Evolutionary conservation across 2,329 filamentous ascomycete genomes (phyloP).

Genomic region (Aspergillus caelatus): DNA sequence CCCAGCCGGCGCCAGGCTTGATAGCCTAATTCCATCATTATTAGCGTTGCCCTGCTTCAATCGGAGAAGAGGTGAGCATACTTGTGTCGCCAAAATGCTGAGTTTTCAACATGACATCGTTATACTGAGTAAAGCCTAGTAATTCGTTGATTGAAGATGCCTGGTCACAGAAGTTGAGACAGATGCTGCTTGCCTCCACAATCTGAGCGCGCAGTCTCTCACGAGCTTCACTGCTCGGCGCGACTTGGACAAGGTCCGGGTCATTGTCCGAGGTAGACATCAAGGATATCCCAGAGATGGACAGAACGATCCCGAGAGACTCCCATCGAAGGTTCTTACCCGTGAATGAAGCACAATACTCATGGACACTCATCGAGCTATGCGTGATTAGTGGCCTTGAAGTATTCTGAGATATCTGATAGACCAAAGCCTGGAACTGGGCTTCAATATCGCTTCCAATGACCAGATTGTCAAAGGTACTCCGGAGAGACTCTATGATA

Average conservation of each 20-base stretch:
- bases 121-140: conserved; percentile 39
- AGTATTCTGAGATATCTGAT: conserved; percentile 35
- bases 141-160: conserved; percentile 36
- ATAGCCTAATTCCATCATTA: conserved; percentile 39
- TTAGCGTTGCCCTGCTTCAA: not conserved
- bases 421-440: conserved; percentile 30
- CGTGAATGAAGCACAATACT: conserved; percentile 34
- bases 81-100: conserved; percentile 40
- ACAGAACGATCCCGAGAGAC: conserved; percentile 43
- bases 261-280: conserved; percentile 34
- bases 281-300: conserved; percentile 40
- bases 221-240: conserved; percentile 26
- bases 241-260: conserved; percentile 29
- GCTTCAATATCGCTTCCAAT: conserved; percentile 23
- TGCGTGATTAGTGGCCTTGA: conserved; percentile 29
- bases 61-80: conserved; percentile 32
- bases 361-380: conserved; percentile 32
- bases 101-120: conserved; percentile 35
- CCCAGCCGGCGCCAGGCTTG: conserved; percentile 52
- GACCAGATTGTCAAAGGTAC: conserved; percentile 30
- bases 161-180: conserved; percentile 36
- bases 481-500: conserved; percentile 29
- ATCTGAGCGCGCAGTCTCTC: conserved; percentile 35
- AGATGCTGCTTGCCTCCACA: conserved; percentile 37
- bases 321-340: conserved; percentile 45